Percentiles rank a stretch among this genome's conserved stretches.
phyloP scores from a whole-genome alignment of 1,139 yeast species.

The Sugiyamaella paludigena region DNA sequence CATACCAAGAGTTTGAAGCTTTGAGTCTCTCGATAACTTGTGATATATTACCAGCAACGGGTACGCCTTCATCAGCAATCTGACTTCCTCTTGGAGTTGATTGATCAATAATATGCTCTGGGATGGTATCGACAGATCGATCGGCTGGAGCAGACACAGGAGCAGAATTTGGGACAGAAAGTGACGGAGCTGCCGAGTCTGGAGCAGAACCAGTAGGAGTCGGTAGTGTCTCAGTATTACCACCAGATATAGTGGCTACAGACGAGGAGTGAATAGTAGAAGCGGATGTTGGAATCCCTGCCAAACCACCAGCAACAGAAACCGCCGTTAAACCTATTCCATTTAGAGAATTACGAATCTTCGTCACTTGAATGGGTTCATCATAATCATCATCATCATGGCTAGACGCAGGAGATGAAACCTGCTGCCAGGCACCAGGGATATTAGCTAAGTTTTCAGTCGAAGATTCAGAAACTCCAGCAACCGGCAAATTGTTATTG shows the following conservation, averaged over 20 bases:
- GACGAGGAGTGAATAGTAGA: constrained; percentile 14
- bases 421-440: constrained; percentile 27
- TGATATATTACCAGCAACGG: constrained; percentile 6
- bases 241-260: constrained; percentile 2
- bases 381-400: constrained; percentile 5
- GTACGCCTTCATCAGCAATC: constrained; percentile 2
- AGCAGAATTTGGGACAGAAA: neutral
- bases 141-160: constrained; percentile 1
- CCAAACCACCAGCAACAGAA: constrained; percentile 17
- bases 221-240: neutral
- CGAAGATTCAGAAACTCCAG: neutral
- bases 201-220: constrained; percentile 5
- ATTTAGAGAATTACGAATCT: constrained; percentile 8
- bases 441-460: constrained; percentile 15
- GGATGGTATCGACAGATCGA: constrained; percentile 11
- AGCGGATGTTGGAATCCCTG: constrained; percentile 14
- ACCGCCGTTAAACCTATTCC: no score
- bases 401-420: constrained; percentile 10
- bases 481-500: neutral
- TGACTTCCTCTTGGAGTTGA: constrained; percentile 24
- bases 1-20: constrained; percentile 38
- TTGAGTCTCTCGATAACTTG: constrained; percentile 34
- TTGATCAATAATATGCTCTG: constrained; percentile 21
- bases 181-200: no score
- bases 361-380: constrained; percentile 7